Evolutionary conservation across 495 filamentous ascomycete species (phyloP), one percentile per base, ranked within the genome.

Genomic region (Xylaria sp.): DNA sequence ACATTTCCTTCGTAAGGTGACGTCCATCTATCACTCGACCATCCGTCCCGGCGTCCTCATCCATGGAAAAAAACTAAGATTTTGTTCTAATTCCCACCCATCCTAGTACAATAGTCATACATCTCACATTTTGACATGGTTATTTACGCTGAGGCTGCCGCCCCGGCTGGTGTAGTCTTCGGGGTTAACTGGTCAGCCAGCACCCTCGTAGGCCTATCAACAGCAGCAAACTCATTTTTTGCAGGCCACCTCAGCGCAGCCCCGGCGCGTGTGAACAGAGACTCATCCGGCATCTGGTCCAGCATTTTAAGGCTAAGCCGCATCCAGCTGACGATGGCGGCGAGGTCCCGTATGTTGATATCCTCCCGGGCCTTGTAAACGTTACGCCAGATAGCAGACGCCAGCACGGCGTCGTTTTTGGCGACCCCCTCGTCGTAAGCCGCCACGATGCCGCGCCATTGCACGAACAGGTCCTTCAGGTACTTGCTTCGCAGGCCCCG

Each of bases 331-430:
- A 95, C 92, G 44, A 97, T 87, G 70, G 87, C 84, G 0, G 93
- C 94, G 69, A 98, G 77, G 61, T 86, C 83, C 58, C 86, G 83
- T 78, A 90, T 82, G 79, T 98, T 92, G 29, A 94, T 84, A 48
- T 93, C 90, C 59, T 88, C 85, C 37, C 83, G 84, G 15, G 88
- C 93, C 82, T 93, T 93, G 82, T 92, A 97, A 50, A 98, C 73
- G 80, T 99, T 99, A 73, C 95, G 88, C 96, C 96, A 99, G 40
- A 98, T 85, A 15, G 97, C 96, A 37, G 91, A 85, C 6, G 93
- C 95, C 17, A 97, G 84, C 68, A 95, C 91, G 50, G 94, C 91
- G 78, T 98, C 95, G 1, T 92, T 92, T 77, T 90, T 93, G 15
- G 90, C 84, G 31, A 98, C 73, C 0, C 93, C 95, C 76, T 98